A percentile compares a stretch with the other conserved stretches of the same genome.
phyloP scores from a whole-genome alignment of 768 basidiomycete species.

The Zangia roseola region DNA sequence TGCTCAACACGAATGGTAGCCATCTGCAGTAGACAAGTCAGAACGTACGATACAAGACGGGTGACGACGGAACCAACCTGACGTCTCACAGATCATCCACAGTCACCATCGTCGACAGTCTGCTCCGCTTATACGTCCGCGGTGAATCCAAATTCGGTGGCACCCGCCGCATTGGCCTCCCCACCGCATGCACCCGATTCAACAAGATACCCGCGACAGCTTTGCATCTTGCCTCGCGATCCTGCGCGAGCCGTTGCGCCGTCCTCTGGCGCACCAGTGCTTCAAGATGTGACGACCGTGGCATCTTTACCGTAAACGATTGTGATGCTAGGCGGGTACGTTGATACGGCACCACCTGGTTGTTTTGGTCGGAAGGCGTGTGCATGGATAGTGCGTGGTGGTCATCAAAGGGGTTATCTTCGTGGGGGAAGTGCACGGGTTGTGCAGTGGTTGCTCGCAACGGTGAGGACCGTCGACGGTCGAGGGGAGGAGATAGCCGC shows the following conservation, averaged over 20 bases:
- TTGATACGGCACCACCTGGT: slow-evolving; percentile 17
- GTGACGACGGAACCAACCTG: slow-evolving; percentile 5
- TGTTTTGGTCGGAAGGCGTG: slow-evolving; percentile 1
- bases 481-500: slow-evolving; percentile 21
- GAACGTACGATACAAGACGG: neutral
- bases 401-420: slow-evolving; percentile 28
- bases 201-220: slow-evolving; percentile 60
- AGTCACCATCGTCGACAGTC: slow-evolving; percentile 50
- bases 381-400: slow-evolving; percentile 13
- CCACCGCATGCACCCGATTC: slow-evolving; percentile 49
- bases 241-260: slow-evolving; percentile 32
- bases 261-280: slow-evolving; percentile 31
- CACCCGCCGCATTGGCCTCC: slow-evolving; percentile 51
- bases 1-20: slow-evolving; percentile 15
- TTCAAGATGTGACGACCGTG: slow-evolving; percentile 22
- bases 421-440: slow-evolving; percentile 19
- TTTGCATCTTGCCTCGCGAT: slow-evolving; percentile 43
- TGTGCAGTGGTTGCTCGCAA: slow-evolving; percentile 17
- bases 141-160: slow-evolving; percentile 30
- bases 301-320: slow-evolving; percentile 25
- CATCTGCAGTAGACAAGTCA: slow-evolving; percentile 4
- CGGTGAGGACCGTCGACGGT: slow-evolving; percentile 13
- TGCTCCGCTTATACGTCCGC: slow-evolving; percentile 50
- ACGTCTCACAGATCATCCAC: slow-evolving; percentile 35
- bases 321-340: slow-evolving; percentile 32